Conservation (phyloP, 2,329 filamentous ascomycete genomes). For the Peltaster fructicola region DNA sequence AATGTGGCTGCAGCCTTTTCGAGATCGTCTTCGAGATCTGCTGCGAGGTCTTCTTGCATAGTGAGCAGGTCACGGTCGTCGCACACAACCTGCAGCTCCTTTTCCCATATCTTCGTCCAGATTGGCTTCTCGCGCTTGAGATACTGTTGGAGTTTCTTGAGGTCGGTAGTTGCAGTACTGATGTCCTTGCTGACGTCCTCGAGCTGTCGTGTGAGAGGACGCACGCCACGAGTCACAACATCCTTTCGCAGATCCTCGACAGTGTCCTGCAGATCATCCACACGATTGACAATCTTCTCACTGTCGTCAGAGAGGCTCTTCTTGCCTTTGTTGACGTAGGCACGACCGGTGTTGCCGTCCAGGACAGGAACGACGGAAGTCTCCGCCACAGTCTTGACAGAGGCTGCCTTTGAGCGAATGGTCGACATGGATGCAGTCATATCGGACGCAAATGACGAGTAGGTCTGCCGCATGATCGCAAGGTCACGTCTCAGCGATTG, state of each 20-base stretch:
- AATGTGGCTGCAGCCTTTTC: slow-evolving; percentile 92
- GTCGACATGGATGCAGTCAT: slow-evolving; percentile 73
- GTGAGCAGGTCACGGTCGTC: slow-evolving; percentile 88
- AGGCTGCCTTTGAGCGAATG: slow-evolving; percentile 63
- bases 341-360: slow-evolving; percentile 62
- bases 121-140: slow-evolving; percentile 82
- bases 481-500: slow-evolving; percentile 73
- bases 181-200: slow-evolving; percentile 84
- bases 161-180: slow-evolving; percentile 58
- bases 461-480: slow-evolving; percentile 81
- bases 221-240: slow-evolving; percentile 80
- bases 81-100: slow-evolving; percentile 87
- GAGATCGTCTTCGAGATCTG: slow-evolving; percentile 83
- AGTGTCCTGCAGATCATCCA: slow-evolving; percentile 92
- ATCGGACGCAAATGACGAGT: slow-evolving; percentile 77
- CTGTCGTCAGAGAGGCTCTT: slow-evolving; percentile 76
- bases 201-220: slow-evolving; percentile 75
- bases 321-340: slow-evolving; percentile 72
- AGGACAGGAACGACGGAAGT: slow-evolving; percentile 54
- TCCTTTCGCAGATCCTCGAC: slow-evolving; percentile 96
- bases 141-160: slow-evolving; percentile 89
- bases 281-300: slow-evolving; percentile 74
- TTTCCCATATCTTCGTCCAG: slow-evolving; percentile 99
- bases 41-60: slow-evolving; percentile 86
- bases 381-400: slow-evolving; percentile 58